These are phyloP conservation scores for Davidsoniella virescens DNA, from an alignment of 2,329 filamentous ascomycete species.

Conservation along the genomic window DNA sequence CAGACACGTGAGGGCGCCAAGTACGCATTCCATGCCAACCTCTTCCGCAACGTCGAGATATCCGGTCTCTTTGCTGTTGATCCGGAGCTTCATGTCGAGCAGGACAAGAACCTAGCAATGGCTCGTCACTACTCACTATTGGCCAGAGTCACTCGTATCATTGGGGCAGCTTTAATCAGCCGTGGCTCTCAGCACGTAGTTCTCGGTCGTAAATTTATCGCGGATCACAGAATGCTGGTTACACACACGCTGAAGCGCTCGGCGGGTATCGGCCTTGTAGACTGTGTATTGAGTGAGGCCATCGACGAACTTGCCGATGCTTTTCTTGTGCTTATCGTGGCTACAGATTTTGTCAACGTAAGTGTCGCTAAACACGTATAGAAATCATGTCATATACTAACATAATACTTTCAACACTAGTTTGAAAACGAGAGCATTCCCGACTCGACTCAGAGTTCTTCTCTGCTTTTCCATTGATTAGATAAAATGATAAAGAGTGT, in stretches of 20 bases:
- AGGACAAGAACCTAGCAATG: conserved; percentile 52
- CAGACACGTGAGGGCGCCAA: conserved; percentile 74
- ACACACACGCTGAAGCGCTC: conserved; percentile 82
- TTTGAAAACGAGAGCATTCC: conserved; percentile 26
- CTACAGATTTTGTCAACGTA: conserved; percentile 78
- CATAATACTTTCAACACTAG: conserved; percentile 15
- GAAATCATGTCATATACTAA: too few species aligned
- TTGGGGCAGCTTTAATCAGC: conserved; percentile 66
- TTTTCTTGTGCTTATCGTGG: conserved; percentile 65
- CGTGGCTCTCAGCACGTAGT: conserved; percentile 69
- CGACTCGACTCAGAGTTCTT: conserved; percentile 18
- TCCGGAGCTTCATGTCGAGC: conserved; percentile 69
- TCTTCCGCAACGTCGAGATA: conserved; percentile 65
- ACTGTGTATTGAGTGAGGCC: conserved; percentile 37
- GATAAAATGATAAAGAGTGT: not conserved
- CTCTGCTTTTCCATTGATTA: conserved; percentile 1
- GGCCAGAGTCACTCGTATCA: conserved; percentile 61
- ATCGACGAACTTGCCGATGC: conserved; percentile 69
- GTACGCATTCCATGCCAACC: conserved; percentile 72
- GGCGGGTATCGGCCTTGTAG: conserved; percentile 48
- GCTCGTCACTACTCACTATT: conserved; percentile 74
- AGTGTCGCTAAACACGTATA: conserved; percentile 17
- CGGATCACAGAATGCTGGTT: conserved; percentile 68
- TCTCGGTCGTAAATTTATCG: conserved; percentile 65
- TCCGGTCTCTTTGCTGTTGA: conserved; percentile 81